A percentile compares a stretch with the other conserved stretches of the same genome.
These are phyloP conservation scores for Raphidocelis subcapitata DNA, from an alignment of 139 green algal species.

Conservation along the genomic window DNA sequence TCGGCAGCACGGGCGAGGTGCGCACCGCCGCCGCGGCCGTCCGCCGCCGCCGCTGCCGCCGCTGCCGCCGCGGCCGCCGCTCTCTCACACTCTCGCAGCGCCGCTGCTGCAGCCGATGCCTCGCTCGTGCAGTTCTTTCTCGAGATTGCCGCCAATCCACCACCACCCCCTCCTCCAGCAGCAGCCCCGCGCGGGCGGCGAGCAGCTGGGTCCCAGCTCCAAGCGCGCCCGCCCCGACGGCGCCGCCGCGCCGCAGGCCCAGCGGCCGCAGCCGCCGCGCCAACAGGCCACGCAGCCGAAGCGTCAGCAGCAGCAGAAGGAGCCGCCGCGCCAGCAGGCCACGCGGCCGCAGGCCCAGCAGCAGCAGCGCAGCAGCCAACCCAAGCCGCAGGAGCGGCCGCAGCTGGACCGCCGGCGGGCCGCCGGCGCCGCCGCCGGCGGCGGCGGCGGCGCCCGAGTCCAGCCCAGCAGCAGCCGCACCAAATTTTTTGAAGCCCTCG, in stretches of 20 bases:
- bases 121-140: too few species aligned
- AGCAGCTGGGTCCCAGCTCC: too few species aligned
- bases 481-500: conserved; percentile 17
- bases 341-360: conserved; percentile 8
- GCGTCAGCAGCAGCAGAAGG: conserved; percentile 8
- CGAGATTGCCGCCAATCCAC: too few species aligned
- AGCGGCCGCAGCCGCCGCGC: too few species aligned
- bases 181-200: too few species aligned
- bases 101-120: too few species aligned
- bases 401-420: conserved; percentile 2
- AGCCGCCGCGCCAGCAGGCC: not conserved
- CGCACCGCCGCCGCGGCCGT: not conserved
- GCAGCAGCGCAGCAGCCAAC: not conserved
- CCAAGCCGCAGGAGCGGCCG: conserved; percentile 2
- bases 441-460: not conserved
- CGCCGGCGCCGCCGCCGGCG: not conserved
- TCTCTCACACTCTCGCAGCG: too few species aligned
- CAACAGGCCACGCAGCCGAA: not conserved
- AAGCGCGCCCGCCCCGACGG: too few species aligned
- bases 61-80: too few species aligned
- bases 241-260: too few species aligned
- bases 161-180: too few species aligned
- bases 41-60: too few species aligned
- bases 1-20: not conserved
- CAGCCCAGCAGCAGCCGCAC: conserved; percentile 21